Evolutionary conservation across 1,284 basidiomycete genomes (phyloP).

Genomic region (Sanghuangporus sanghuang): DNA sequence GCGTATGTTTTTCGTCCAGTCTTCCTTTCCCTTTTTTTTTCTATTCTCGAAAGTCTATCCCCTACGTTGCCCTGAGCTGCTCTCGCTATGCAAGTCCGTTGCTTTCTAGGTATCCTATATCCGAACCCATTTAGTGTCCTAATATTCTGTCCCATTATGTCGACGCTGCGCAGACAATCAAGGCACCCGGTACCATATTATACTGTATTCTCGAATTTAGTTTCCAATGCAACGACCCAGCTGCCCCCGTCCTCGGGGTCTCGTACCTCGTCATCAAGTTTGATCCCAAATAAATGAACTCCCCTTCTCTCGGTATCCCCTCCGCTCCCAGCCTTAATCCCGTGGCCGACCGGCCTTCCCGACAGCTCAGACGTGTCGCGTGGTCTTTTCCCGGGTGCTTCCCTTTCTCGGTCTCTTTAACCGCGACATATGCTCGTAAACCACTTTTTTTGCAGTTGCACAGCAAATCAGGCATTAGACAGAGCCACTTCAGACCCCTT

Average conservation of each 20-base stretch:
- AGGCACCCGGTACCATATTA: neutral
- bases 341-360: neutral
- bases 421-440: neutral
- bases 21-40: neutral
- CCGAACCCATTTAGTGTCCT: neutral
- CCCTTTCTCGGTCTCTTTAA: neutral
- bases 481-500: neutral
- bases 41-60: neutral
- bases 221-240: neutral
- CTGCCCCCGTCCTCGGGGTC: slow-evolving; percentile 1
- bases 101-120: neutral
- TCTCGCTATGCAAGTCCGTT: neutral
- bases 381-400: neutral
- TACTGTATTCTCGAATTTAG: neutral
- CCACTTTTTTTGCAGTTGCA: neutral
- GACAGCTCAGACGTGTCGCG: slow-evolving; percentile 3
- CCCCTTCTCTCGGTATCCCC: neutral
- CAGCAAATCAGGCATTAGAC: neutral
- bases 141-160: neutral
- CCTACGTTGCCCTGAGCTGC: neutral
- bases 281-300: neutral
- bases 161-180: neutral
- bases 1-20: slow-evolving; percentile 3
- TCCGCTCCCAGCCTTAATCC: neutral
- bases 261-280: neutral